phyloP scores from a whole-genome alignment of 73 alveolate species.

The Paramecium biaurelia region DNA sequence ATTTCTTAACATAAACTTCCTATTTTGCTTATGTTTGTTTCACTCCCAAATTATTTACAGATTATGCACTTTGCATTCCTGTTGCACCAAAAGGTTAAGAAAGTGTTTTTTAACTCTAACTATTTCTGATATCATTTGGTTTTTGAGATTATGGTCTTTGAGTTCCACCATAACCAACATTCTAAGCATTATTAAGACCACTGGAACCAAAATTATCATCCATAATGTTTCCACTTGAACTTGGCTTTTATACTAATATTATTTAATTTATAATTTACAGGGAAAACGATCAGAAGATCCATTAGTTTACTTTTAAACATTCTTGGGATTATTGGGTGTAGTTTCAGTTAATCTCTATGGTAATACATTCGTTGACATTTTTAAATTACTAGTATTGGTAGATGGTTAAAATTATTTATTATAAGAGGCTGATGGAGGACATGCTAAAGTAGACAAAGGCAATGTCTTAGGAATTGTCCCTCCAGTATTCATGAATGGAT shows the following conservation, averaged over 20 bases:
- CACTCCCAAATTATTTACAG: neutral
- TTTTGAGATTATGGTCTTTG: constrained; percentile 5
- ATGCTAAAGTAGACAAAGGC: constrained; percentile 92
- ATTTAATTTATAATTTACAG: neutral
- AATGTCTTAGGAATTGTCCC: constrained; percentile 92
- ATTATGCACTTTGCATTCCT: neutral
- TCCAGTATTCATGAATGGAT: constrained; percentile 67
- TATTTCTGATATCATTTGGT: constrained; percentile 41
- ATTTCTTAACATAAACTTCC: constrained; percentile 67
- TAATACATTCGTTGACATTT: neutral
- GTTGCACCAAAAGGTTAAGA: neutral
- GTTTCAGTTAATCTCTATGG: constrained; percentile 45
- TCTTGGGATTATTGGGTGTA: constrained; percentile 27
- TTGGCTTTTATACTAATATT: constrained; percentile 5
- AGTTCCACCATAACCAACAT: constrained; percentile 9
- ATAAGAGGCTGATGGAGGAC: constrained; percentile 93
- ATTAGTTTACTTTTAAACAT: neutral
- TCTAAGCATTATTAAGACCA: neutral
- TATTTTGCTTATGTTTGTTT: neutral
- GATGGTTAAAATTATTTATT: constrained; percentile 77
- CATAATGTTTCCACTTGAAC: constrained; percentile 43
- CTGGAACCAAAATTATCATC: constrained; percentile 18
- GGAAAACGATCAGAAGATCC: constrained; percentile 44
- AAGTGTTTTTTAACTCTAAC: constrained; percentile 3
- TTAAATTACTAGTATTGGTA: constrained; percentile 61